Evolutionary conservation across 306 rosid genomes (phyloP), one percentile per base, ranked within the genome.

Genomic region (Lotus japonicus): DNA sequence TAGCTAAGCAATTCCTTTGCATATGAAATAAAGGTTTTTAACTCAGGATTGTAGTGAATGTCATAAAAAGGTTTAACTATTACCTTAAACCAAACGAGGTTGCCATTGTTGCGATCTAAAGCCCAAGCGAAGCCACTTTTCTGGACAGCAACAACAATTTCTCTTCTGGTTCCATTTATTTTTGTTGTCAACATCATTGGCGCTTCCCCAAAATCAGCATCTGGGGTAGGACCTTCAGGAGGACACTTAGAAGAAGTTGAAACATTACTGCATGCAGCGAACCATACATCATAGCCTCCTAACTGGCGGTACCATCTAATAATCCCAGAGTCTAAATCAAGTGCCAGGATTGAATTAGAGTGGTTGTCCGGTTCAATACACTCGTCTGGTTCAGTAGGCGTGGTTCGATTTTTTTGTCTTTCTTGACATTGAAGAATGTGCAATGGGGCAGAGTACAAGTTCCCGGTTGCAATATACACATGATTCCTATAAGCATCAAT

Each of bases 251-350:
- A 80, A 36, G 44, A 80, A 36, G 44, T 75, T 16, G 75, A 76
- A 46, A 69, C 82, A 53, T 80, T 46, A 61, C 2, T 66, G 19
- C 90, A 87, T 3, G 87, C 90, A 4, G 26, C 5, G 7, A 85
- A 85, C 87, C 87, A 87, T 0, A 90, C 86, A 16, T 90, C 97
- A 38, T 85, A 90, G 0, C 97, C 95, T 14, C 97, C 97, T 0
- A 90, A 60, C 15, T 90, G 87, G 7, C 44, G 66, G 26, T 72
- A 85, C 95, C 92, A 90, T 55, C 39, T 66, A 51, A 85, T 84
- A 5, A 71, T 45, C 0, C 95, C 92, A 4, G 65, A 15, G 18
- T 74, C 74, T 65, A 85, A 19, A 54, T 90, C 89, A 69, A 90
- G 82, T 49, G 96, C 88, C 9, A 90, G 15, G 15, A 90, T 85